Evolutionary conservation across 345 rosid genomes (phyloP).

Genomic region (Murraya koenigii): DNA sequence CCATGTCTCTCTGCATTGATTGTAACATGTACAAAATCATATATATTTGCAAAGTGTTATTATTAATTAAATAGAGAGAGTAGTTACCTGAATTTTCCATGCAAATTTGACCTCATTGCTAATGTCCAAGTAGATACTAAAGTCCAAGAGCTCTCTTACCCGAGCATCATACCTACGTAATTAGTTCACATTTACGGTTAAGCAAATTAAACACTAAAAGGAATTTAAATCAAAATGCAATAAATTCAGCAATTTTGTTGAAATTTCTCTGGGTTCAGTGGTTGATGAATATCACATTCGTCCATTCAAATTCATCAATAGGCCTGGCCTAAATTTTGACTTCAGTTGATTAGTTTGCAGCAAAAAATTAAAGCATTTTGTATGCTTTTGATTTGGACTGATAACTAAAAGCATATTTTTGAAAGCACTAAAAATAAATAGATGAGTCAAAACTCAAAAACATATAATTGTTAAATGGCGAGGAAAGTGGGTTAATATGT

Average conservation of each 20-base stretch:
- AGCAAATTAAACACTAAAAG: too few relatives aligned
- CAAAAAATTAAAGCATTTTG: too few relatives aligned
- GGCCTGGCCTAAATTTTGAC: too few relatives aligned
- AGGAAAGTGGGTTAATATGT: too few relatives aligned
- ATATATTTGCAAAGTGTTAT: not conserved
- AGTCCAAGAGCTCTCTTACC: constrained; percentile 84
- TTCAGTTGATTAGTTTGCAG: too few relatives aligned
- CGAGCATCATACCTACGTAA: constrained; percentile 75
- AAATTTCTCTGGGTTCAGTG: not conserved
- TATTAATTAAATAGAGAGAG: constrained; percentile 9
- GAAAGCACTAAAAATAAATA: too few relatives aligned
- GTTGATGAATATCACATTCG: too few relatives aligned
- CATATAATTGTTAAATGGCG: too few relatives aligned
- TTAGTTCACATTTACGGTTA: not conserved
- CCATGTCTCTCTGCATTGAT: constrained; percentile 86
- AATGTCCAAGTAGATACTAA: constrained; percentile 95
- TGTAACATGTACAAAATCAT: not conserved
- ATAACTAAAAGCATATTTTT: too few relatives aligned
- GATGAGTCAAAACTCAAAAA: too few relatives aligned
- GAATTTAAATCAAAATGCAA: not conserved
- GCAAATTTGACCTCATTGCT: constrained; percentile 98
- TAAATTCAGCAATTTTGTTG: not conserved
- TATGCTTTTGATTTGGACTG: too few relatives aligned
- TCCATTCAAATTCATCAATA: too few relatives aligned
- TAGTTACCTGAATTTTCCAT: constrained; percentile 70